phyloP scores from a whole-genome alignment of 352 stramenopile genomes.

The Globisporangium camurandrum region DNA sequence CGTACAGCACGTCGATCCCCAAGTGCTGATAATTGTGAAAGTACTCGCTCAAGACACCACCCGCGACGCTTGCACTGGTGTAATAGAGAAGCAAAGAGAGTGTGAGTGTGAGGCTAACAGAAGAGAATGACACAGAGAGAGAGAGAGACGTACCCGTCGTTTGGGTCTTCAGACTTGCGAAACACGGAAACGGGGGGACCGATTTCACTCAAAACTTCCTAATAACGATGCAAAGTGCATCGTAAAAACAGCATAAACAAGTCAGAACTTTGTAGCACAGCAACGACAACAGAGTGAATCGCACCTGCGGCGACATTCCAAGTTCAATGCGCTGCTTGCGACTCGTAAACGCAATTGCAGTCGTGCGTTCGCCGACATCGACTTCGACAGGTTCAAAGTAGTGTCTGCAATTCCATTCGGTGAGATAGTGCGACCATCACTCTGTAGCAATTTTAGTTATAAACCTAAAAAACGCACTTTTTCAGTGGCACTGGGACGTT shows the following conservation, averaged over 20 bases:
- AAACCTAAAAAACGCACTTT: constrained; percentile 25
- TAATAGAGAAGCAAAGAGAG: neutral
- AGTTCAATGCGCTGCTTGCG: constrained; percentile 65
- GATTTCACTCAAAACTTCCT: constrained; percentile 78
- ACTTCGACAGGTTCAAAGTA: constrained; percentile 72
- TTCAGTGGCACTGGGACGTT: constrained; percentile 32
- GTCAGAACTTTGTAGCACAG: neutral
- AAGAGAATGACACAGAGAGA: neutral
- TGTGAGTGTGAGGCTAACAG: neutral
- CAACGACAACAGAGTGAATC: neutral
- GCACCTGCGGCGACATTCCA: constrained; percentile 75
- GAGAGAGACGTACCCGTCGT: constrained; percentile 35
- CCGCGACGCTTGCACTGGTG: constrained; percentile 35
- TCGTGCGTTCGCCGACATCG: constrained; percentile 32
- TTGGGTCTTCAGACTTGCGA: constrained; percentile 63
- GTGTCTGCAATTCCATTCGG: constrained; percentile 32
- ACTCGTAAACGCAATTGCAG: constrained; percentile 39
- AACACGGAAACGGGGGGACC: constrained; percentile 71
- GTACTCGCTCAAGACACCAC: constrained; percentile 57
- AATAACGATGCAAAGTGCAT: neutral
- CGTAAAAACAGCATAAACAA: neutral
- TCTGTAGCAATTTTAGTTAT: too few species aligned
- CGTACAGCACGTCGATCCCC: constrained; percentile 71
- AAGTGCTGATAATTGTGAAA: constrained; percentile 85
- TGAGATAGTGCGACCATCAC: too few species aligned